Percentiles rank a stretch among this genome's conserved stretches.
Evolutionary conservation across 2,329 filamentous ascomycete genomes (phyloP).

Genomic region (Juglanconis sp.): DNA sequence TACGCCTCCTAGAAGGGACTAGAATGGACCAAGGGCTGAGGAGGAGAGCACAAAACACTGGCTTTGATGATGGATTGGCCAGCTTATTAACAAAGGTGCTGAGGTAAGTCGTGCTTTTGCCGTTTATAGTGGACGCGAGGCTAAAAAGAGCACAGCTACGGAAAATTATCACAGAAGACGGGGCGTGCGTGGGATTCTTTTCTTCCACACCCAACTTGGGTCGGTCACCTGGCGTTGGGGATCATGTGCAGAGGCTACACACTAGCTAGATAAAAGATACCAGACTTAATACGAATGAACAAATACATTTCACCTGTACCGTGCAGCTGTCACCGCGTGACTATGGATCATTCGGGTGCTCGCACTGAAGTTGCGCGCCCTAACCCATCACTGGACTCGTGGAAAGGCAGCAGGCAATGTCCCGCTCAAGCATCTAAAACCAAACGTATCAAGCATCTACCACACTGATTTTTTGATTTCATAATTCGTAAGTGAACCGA

Average conservation of each 20-base stretch:
- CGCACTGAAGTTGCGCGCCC: background rate
- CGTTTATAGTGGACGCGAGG: background rate
- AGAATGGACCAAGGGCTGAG: background rate
- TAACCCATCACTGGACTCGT: background rate
- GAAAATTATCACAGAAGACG: background rate
- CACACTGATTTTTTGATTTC: background rate
- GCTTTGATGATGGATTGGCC: background rate
- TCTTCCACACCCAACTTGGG: background rate
- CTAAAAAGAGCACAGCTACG: background rate
- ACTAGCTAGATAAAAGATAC: background rate
- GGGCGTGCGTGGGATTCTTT: background rate
- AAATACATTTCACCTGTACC: background rate
- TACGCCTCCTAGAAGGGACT: conserved; percentile 25
- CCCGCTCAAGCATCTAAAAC: background rate
- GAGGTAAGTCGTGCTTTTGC: background rate
- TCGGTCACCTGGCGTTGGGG: conserved; percentile 2
- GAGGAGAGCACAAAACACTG: background rate
- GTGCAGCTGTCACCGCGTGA: background rate
- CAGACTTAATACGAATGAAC: background rate
- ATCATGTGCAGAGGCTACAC: background rate
- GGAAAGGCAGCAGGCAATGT: background rate
- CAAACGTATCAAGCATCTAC: background rate
- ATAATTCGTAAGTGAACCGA: background rate
- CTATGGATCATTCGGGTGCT: background rate
- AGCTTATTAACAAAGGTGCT: background rate